Evolutionary conservation across 371 early-diverging fungal genomes (phyloP).

Genomic region (Apophysomyces ossiformis): DNA sequence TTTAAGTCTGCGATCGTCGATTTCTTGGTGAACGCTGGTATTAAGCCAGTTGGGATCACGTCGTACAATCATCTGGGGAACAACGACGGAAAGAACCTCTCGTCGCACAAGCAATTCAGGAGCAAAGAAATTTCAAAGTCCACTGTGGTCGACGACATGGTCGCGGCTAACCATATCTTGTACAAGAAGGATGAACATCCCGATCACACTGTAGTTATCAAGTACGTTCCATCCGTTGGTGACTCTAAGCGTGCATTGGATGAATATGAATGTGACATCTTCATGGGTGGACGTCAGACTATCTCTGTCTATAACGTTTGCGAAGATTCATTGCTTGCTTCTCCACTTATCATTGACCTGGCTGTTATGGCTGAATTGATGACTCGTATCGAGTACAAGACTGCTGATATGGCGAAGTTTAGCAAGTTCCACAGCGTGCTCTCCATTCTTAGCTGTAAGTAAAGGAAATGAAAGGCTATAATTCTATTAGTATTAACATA

Average conservation of each 20-base stretch:
- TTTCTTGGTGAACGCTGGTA: slow-evolving; percentile 97
- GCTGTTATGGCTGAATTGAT: slow-evolving; percentile 93
- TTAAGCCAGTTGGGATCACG: slow-evolving; percentile 96
- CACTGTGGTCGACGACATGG: slow-evolving; percentile 98
- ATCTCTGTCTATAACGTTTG: slow-evolving; percentile 97
- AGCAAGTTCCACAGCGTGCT: slow-evolving; percentile 92
- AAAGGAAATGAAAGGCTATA: neutral
- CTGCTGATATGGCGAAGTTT: slow-evolving; percentile 67
- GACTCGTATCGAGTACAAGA: slow-evolving; percentile 91
- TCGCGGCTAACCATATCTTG: slow-evolving; percentile 88
- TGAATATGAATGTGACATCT: slow-evolving; percentile 97
- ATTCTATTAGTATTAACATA: neutral
- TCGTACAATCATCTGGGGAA: slow-evolving; percentile 98
- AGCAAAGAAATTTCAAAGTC: slow-evolving; percentile 98
- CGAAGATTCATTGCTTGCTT: slow-evolving; percentile 97
- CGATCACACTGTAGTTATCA: slow-evolving; percentile 97
- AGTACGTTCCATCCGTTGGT: slow-evolving; percentile 96
- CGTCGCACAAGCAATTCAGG: slow-evolving; percentile 95
- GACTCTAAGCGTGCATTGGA: slow-evolving; percentile 98
- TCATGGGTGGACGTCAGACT: slow-evolving; percentile 97
- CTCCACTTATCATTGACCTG: slow-evolving; percentile 95
- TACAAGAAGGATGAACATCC: slow-evolving; percentile 91
- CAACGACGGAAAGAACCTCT: slow-evolving; percentile 98
- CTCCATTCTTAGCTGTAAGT: slow-evolving; percentile 74
- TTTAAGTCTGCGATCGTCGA: slow-evolving; percentile 97